phyloP scores from a whole-genome alignment of 352 stramenopile species.

The Phytophthora ramorum region DNA sequence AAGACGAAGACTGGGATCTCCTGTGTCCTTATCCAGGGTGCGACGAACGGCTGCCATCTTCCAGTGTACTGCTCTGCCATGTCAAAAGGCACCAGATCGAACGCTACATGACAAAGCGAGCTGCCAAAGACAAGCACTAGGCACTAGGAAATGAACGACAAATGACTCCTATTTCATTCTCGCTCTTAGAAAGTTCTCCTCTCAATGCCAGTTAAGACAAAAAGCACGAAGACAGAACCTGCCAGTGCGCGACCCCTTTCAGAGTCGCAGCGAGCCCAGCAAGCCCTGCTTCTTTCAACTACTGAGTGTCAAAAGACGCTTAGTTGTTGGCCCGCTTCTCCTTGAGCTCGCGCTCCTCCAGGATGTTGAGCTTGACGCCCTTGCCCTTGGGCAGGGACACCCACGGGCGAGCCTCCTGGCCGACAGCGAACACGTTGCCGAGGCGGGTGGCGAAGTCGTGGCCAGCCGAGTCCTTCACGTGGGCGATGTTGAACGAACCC shows the following conservation, averaged over 20 bases:
- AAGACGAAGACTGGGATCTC: background rate
- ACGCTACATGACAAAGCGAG: too few relatives aligned
- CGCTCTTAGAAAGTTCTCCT: conserved; percentile 46
- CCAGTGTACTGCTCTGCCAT: background rate
- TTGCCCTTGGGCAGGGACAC: conserved; percentile 98
- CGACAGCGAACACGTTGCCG: conserved; percentile 98
- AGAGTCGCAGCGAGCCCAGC: conserved; percentile 27
- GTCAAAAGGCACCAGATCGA: background rate
- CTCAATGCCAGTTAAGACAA: conserved; percentile 26
- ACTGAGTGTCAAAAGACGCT: conserved; percentile 22
- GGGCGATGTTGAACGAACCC: conserved; percentile 99
- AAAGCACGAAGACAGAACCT: conserved; percentile 3
- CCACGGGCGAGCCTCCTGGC: conserved; percentile 91
- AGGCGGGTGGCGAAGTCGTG: conserved; percentile 98
- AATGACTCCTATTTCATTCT: conserved; percentile 42
- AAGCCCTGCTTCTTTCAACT: conserved; percentile 12
- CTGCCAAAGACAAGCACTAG: background rate
- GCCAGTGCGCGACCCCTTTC: conserved; percentile 22
- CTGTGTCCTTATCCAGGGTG: conserved; percentile 1
- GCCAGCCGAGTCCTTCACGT: conserved; percentile 98
- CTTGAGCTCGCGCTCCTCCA: conserved; percentile 93
- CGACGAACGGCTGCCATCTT: background rate
- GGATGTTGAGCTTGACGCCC: conserved; percentile 99
- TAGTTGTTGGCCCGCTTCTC: conserved; percentile 84
- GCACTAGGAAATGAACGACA: conserved; percentile 25